Evolutionary conservation across 2,329 filamentous ascomycete species (phyloP), one percentile per base, ranked within the genome.

Genomic region (Neonectria sp.): DNA sequence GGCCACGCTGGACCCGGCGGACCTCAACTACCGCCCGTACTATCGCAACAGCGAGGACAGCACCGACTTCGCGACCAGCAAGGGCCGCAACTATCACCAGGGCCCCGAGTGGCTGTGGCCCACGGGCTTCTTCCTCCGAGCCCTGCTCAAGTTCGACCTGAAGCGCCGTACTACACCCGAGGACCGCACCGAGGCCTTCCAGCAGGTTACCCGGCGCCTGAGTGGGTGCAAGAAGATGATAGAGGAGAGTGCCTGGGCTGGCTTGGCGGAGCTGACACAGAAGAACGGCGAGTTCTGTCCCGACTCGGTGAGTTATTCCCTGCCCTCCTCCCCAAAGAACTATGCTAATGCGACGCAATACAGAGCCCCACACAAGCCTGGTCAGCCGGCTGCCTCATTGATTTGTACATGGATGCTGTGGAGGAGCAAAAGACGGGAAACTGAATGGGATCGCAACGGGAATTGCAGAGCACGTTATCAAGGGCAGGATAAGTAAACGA

Each of bases 81-180:
- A 98, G 82, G 96, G 96, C 56, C 89, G 96, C 63, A 99, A 98
- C 82, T 99, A 99, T 82, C 96, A 99, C 81, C 95, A 98, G 80
- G 96, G 96, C 5, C 97, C 96, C 0, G 96, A 99, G 80, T 99
- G 96, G 96, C 84, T 98, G 27, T 99, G 96, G 96, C 97, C 95
- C 0, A 95, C 94, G 1, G 96, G 96, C 5, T 99, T 95, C 85
- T 99, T 97, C 86, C 86, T 98, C 25, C 91, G 97, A 55, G 96
- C 96, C 1, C 84, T 99, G 71, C 87, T 99, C 70, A 93, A 95
- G 80, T 98, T 98, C 76, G 95, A 98, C 79, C 84, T 98, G 56
- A 87, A 88, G 84, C 87, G 95, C 33, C 88, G 94, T 55, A 75
- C 73, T 40, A 82, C 81, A 3, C 73, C 79, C 0, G 86, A 93